Conservation (phyloP, 2,329 filamentous ascomycete genomes). For the Phaeosphaeriaceae sp. region DNA sequence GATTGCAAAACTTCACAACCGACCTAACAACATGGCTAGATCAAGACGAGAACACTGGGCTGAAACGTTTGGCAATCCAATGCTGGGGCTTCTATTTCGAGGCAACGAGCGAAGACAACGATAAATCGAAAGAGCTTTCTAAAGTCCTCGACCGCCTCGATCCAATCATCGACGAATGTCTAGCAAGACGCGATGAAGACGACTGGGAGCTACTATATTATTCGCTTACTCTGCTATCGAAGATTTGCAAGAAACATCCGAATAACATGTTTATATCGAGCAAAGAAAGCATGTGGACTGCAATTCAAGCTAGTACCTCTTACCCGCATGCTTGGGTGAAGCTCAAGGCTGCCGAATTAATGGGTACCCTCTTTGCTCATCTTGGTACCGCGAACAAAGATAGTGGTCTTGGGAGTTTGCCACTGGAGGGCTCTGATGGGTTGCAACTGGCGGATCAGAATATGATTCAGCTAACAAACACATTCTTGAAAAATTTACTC, state of each 20-base stretch:
- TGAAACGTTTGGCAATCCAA: conserved; percentile 77
- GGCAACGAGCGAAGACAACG: conserved; percentile 56
- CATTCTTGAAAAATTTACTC: conserved; percentile 66
- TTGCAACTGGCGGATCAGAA: conserved; percentile 69
- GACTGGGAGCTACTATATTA: conserved; percentile 78
- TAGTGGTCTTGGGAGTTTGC: conserved; percentile 60
- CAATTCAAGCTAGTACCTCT: conserved; percentile 71
- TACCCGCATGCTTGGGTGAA: conserved; percentile 78
- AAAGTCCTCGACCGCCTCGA: conserved; percentile 61
- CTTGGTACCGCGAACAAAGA: conserved; percentile 70
- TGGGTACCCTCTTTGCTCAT: conserved; percentile 80
- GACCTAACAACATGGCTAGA: conserved; percentile 78
- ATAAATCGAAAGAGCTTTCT: conserved; percentile 69
- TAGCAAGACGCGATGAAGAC: conserved; percentile 58
- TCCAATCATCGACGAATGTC: conserved; percentile 59
- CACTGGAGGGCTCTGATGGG: conserved; percentile 73
- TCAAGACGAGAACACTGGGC: conserved; percentile 72
- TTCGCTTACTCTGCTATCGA: conserved; percentile 71
- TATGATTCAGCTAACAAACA: conserved; percentile 64
- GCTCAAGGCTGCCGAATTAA: conserved; percentile 73
- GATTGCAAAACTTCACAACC: conserved; percentile 71
- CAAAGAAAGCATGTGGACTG: conserved; percentile 72
- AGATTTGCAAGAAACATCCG: conserved; percentile 71
- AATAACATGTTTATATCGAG: conserved; percentile 65
- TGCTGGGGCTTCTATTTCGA: conserved; percentile 86